Evolutionary conservation across 495 filamentous ascomycete genomes (phyloP), one percentile per base, ranked within the genome.

Genomic region (Antarctomyces pellizariae): DNA sequence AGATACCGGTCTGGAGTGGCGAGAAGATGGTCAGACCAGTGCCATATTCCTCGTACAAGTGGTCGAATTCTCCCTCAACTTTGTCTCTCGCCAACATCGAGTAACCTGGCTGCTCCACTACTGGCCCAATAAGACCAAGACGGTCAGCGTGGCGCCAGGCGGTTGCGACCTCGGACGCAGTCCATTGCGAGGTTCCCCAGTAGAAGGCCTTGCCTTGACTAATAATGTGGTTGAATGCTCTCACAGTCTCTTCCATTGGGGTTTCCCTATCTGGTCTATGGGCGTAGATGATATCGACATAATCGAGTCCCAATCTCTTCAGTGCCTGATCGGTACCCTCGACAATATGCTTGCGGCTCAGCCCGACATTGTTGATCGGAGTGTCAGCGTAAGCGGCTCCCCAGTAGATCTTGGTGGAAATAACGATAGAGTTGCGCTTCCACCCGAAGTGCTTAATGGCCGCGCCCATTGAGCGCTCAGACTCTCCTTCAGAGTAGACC

Each of bases 121-220:
- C 44, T 5, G 79, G 80, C 2, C 71, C 77, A 31, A 91, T 66
- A n/a, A 91, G 56, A 12, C 68, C 62, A 19, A 86, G 54, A 32
- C 53, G 57, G 33, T 78, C 71, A 8, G 80, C 80, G 19, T 75
- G 49, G 22, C 66, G 56, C 54, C 69, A 78, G 4, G 80, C 80
- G 31, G 71, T 57, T 5, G 64, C 59, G 41, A 90, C 84, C 52
- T 90, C 75, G 27, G 64, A 66, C 5, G 79, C 76, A 31, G 56
- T 59, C 80, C 79, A 89, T 54, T 84, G 76, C 0, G 71, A 77
- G 1, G 80, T 89, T 17, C 80, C 80, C 80, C 79, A 90, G 59
- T 89, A 86, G 43, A 86, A 71, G 13, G 72, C 68, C 52, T 79
- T 73, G 22, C 77, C 73, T 24, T 60, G 60, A 45, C 70, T 56